phyloP scores from a whole-genome alignment of 768 basidiomycete species.

The Suillus bovinus region DNA sequence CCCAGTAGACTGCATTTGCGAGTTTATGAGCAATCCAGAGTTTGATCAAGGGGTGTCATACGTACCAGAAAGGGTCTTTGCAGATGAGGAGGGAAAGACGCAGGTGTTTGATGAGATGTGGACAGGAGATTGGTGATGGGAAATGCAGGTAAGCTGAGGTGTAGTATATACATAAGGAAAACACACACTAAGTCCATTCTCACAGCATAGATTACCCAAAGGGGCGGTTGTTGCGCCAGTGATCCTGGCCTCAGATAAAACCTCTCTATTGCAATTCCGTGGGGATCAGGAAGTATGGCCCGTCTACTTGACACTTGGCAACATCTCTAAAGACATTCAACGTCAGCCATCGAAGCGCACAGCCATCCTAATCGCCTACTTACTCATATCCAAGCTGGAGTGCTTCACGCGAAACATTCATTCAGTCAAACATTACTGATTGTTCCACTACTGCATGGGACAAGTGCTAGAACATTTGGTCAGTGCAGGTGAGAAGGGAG shows the following conservation, averaged over 20 bases:
- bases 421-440: too few relatives aligned
- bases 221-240: too few relatives aligned
- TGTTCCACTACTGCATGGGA: too few relatives aligned
- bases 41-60: constrained; percentile 31
- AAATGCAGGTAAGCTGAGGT: constrained; percentile 34
- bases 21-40: constrained; percentile 29
- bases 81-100: constrained; percentile 11
- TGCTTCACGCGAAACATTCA: constrained; percentile 12
- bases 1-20: constrained; percentile 27
- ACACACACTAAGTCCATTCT: background rate
- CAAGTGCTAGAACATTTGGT: too few relatives aligned
- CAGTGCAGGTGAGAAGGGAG: too few relatives aligned
- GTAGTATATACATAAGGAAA: background rate
- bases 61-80: constrained; percentile 28
- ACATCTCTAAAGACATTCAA: too few relatives aligned
- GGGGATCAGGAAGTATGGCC: too few relatives aligned
- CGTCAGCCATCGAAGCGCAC: too few relatives aligned
- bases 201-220: background rate
- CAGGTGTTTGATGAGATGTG: constrained; percentile 38
- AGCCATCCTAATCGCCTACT: constrained; percentile 36
- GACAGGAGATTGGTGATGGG: constrained; percentile 39
- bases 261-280: too few relatives aligned
- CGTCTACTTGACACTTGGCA: too few relatives aligned
- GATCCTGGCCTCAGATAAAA: too few relatives aligned
- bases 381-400: constrained; percentile 36